These are phyloP conservation scores for Aspergillus ustus DNA, from an alignment of 2,329 filamentous ascomycete genomes.

Conservation along the genomic window DNA sequence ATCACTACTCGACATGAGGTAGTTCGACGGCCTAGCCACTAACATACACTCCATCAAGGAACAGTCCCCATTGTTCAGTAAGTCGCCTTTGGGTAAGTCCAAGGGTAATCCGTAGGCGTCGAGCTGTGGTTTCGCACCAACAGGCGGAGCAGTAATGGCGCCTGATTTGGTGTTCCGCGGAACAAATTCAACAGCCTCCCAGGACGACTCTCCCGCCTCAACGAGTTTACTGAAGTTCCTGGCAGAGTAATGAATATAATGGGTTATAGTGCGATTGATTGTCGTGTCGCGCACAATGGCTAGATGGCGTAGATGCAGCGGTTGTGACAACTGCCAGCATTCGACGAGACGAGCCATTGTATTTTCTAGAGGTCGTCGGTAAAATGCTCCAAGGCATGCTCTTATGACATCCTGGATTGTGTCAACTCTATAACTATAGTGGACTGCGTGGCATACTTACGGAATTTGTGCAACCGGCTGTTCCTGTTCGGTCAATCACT, in stretches of 20 bases:
- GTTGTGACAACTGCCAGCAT: conserved; percentile 63
- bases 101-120: conserved; percentile 56
- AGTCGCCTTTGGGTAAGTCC: conserved; percentile 36
- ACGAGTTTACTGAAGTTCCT: conserved; percentile 59
- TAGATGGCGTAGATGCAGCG: conserved; percentile 60
- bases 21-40: conserved; percentile 37
- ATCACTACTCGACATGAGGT: conserved; percentile 41
- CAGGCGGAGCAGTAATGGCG: conserved; percentile 32
- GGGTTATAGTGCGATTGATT: conserved; percentile 51
- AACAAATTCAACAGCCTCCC: conserved; percentile 57
- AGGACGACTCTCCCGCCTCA: conserved; percentile 53
- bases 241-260: conserved; percentile 61
- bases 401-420: conserved; percentile 44
- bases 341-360: conserved; percentile 58
- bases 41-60: conserved; percentile 48
- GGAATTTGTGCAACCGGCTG: conserved; percentile 54
- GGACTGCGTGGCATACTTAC: conserved; percentile 30
- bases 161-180: conserved; percentile 37
- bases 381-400: conserved; percentile 55
- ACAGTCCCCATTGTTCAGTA: conserved; percentile 47
- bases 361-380: conserved; percentile 59
- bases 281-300: conserved; percentile 60
- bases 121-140: conserved; percentile 39
- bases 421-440: background rate
- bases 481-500: conserved; percentile 52